A percentile compares a stretch with the other conserved stretches of the same genome.
Conservation (phyloP, 305 asterid genomes). For the Fraxinus latifolia region DNA sequence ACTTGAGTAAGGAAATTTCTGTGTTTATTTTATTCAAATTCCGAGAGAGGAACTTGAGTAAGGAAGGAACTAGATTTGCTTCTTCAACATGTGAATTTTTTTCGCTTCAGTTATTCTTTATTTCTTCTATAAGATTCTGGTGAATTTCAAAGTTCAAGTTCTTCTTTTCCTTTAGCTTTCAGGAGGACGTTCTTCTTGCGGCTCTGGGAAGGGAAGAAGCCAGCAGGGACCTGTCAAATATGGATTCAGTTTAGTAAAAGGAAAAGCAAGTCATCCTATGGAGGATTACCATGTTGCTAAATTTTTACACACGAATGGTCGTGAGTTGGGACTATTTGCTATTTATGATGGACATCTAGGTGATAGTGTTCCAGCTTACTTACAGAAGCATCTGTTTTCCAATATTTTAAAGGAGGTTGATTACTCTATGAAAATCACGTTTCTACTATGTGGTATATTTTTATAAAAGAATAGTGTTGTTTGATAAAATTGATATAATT, state of each 20-base stretch:
- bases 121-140: background rate
- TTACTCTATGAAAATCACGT: background rate
- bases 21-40: background rate
- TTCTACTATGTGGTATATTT: background rate
- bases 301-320: slow-evolving; percentile 55
- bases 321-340: slow-evolving; percentile 85
- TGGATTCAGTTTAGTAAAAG: slow-evolving; percentile 75
- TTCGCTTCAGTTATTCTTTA: background rate
- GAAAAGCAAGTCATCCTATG: slow-evolving; percentile 93
- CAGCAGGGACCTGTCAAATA: slow-evolving; percentile 52
- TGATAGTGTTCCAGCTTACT: slow-evolving; percentile 76
- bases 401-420: slow-evolving; percentile 81
- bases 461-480: background rate
- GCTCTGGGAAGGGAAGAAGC: slow-evolving; percentile 82
- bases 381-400: slow-evolving; percentile 75
- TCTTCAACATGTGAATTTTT: background rate
- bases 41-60: background rate
- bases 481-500: background rate
- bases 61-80: background rate
- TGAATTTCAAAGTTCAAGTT: slow-evolving; percentile 9
- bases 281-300: slow-evolving; percentile 95
- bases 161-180: slow-evolving; percentile 40
- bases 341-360: slow-evolving; percentile 89
- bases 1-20: background rate
- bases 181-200: slow-evolving; percentile 55